A percentile compares a stretch with the other conserved stretches of the same genome.
phyloP scores from a whole-genome alignment of 2,329 filamentous ascomycete genomes.

The Bipolaris oryzae region DNA sequence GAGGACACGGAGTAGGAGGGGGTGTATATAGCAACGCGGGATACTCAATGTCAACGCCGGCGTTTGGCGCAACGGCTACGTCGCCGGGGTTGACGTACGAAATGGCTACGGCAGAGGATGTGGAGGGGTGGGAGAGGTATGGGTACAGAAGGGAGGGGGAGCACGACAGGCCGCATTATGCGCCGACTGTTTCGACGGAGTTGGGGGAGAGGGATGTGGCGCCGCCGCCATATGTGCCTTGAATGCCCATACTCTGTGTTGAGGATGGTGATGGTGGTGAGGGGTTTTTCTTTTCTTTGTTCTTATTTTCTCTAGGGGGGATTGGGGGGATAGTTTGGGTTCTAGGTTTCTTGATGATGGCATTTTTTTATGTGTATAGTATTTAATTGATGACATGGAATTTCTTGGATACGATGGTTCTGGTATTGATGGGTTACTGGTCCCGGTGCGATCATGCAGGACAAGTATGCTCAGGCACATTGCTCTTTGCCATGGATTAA shows the following conservation, averaged over 20 bases:
- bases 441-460: too few species aligned
- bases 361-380: too few species aligned
- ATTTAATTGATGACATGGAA: too few species aligned
- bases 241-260: background rate
- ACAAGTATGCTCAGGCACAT: too few species aligned
- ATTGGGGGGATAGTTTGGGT: too few species aligned
- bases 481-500: too few species aligned
- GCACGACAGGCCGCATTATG: constrained; percentile 11
- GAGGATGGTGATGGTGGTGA: too few species aligned
- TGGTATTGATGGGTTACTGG: too few species aligned
- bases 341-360: too few species aligned
- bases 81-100: constrained; percentile 25
- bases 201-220: constrained; percentile 27
- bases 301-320: too few species aligned
- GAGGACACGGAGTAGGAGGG: constrained; percentile 1
- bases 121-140: constrained; percentile 29
- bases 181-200: constrained; percentile 29
- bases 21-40: constrained; percentile 31
- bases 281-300: too few species aligned
- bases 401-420: too few species aligned
- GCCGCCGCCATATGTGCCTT: constrained; percentile 17
- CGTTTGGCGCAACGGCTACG: constrained; percentile 30
- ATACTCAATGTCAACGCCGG: constrained; percentile 39
- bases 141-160: constrained; percentile 20
- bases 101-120: constrained; percentile 15